Conservation (phyloP, 169 alveolate species). For the Plasmodium coatneyi region DNA sequence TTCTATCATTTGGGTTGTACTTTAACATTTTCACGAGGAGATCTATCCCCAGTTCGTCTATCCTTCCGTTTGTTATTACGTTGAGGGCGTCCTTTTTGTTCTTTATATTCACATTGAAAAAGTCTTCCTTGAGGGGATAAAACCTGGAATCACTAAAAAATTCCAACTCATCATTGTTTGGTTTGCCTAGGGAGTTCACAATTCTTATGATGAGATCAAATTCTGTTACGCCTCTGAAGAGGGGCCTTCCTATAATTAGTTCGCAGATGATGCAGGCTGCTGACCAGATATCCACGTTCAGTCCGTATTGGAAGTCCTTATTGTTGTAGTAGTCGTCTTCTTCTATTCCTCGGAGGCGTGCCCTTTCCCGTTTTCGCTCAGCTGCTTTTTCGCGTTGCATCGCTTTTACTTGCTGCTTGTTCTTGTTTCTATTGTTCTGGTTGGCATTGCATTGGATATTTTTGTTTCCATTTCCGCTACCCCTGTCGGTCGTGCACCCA, state of each 20-base stretch:
- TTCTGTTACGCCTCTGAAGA: constrained; percentile 91
- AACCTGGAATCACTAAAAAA: constrained; percentile 85
- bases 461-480: neutral
- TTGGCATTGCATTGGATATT: neutral
- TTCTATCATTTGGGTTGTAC: constrained; percentile 94
- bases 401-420: neutral
- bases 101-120: constrained; percentile 76
- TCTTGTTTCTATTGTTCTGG: neutral
- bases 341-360: neutral
- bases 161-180: constrained; percentile 88
- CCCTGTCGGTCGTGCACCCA: neutral
- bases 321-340: constrained; percentile 18
- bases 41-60: constrained; percentile 88
- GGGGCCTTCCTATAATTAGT: constrained; percentile 89
- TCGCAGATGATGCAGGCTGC: constrained; percentile 93
- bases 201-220: constrained; percentile 87
- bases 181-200: constrained; percentile 88
- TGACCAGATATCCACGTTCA: constrained; percentile 90
- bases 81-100: constrained; percentile 81
- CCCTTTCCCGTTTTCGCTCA: neutral
- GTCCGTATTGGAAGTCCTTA: constrained; percentile 80
- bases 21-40: constrained; percentile 92
- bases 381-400: neutral
- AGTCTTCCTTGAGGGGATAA: constrained; percentile 84
- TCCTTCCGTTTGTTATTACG: constrained; percentile 77